These are phyloP conservation scores for Pleurotus ostreatus DNA, from an alignment of 768 basidiomycete genomes.

Conservation along the genomic window DNA sequence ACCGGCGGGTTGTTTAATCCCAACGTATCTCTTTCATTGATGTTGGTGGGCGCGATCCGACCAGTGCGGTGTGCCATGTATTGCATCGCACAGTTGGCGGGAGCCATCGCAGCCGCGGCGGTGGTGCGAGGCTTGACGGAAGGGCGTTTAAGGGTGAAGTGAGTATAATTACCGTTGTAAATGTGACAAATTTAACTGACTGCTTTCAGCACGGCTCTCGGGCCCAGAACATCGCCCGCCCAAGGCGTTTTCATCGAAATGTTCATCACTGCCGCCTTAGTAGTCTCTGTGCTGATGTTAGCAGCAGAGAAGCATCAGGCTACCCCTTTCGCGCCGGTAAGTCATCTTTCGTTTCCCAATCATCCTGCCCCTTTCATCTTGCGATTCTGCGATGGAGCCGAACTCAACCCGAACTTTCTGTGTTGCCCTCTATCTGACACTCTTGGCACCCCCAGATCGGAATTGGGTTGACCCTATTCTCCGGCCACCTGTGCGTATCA, in stretches of 20 bases:
- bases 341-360: constrained; percentile 7
- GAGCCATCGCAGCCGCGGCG: constrained; percentile 56
- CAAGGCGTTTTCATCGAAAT: constrained; percentile 71
- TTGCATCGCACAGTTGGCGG: constrained; percentile 56
- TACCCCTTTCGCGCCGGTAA: constrained; percentile 67
- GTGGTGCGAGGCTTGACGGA: constrained; percentile 53
- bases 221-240: constrained; percentile 40
- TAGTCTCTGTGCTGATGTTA: constrained; percentile 66
- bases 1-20: constrained; percentile 37
- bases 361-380: too few species aligned
- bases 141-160: constrained; percentile 54
- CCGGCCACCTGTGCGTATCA: constrained; percentile 49
- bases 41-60: constrained; percentile 49
- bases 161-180: constrained; percentile 12
- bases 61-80: constrained; percentile 57
- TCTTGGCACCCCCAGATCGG: constrained; percentile 39
- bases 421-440: neutral
- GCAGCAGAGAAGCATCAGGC: constrained; percentile 66
- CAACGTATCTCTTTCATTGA: constrained; percentile 54
- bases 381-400: too few species aligned
- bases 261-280: constrained; percentile 59
- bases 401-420: neutral
- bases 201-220: constrained; percentile 40
- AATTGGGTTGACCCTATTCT: constrained; percentile 63
- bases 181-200: constrained; percentile 7